phyloP scores from a whole-genome alignment of 352 stramenopile genomes.

The Globisporangium orthogonon region DNA sequence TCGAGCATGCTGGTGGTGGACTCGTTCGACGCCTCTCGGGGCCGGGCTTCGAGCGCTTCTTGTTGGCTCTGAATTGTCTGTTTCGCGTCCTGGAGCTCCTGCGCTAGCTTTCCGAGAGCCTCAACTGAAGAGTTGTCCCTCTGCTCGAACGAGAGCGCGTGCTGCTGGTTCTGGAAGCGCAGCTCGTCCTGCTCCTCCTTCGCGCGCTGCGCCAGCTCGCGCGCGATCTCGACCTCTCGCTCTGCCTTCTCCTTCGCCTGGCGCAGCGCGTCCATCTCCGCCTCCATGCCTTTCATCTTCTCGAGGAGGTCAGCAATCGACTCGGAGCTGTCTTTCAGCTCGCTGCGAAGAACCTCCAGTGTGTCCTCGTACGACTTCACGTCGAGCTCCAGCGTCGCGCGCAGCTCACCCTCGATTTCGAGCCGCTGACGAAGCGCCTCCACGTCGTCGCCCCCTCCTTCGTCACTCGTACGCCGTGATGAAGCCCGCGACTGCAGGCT shows the following conservation, averaged over 20 bases:
- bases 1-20: conserved; percentile 14
- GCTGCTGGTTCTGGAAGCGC: conserved; percentile 51
- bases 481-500: neutral
- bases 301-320: conserved; percentile 29
- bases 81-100: conserved; percentile 21
- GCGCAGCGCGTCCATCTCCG: conserved; percentile 14
- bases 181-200: conserved; percentile 58
- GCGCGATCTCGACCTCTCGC: conserved; percentile 23
- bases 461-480: neutral
- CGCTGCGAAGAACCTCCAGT: conserved; percentile 36
- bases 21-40: conserved; percentile 7
- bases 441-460: neutral
- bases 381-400: conserved; percentile 48
- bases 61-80: conserved; percentile 9
- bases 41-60: conserved; percentile 4
- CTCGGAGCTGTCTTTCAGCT: conserved; percentile 46
- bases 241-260: conserved; percentile 25
- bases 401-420: conserved; percentile 27
- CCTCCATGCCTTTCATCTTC: conserved; percentile 29
- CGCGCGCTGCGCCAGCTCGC: conserved; percentile 20
- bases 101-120: conserved; percentile 26
- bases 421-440: conserved; percentile 27
- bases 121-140: conserved; percentile 34
- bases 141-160: conserved; percentile 30
- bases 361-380: conserved; percentile 65